Evolutionary conservation across 495 filamentous ascomycete genomes (phyloP), one percentile per base, ranked within the genome.

Genomic region (Clohesyomyces aquaticus): DNA sequence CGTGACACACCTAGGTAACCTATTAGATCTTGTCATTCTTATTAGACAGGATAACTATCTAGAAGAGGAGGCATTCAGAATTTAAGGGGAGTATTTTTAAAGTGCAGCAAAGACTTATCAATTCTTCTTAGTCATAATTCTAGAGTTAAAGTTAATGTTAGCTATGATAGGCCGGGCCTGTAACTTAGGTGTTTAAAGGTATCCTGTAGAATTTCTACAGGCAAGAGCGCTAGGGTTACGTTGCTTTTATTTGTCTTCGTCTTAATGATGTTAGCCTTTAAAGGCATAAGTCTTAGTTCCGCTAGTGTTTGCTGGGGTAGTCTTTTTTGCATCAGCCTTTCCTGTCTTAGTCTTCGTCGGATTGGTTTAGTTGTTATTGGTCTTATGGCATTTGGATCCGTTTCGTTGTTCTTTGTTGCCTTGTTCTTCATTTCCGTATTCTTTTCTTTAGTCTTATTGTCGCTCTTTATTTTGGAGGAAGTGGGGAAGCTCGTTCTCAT

Each of bases 61-160:
- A 19, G 45, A 48, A 48, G 45, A 48, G 18, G 19, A 48, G 45
- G 45, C 21, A 48, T 22, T 48, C 45, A 16, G 45, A 48, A 48
- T 48, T 48, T 22, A 48, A 19, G 19, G 10, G 45, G 45, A 48
- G 45, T 19, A 14, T 14, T 48, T 21, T 48, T 19, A 19, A 48
- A 48, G 45, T 48, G 45, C 45, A 48, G 45, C 12, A 16, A 22
- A 48, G 45, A 21, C 21, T 48, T 19, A 19, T 48, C 10, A 48
- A 48, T 48, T 9, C 45, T 48, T 48, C 12, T 48, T 21, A 8
- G 45, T 48, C 45, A 48, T 48, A 6, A 8, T 48, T 48, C 45
- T 19, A 22, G 45, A 48, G 45, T 19, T 48, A 21, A 48, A 22
- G 12, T 21, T n/a, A n/a, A n/a, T 48, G 45, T 48, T 21, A 48